A percentile compares a stretch with the other conserved stretches of the same genome.
phyloP scores from a whole-genome alignment of 202 grass and related monocot species.

The Zizania palustris region DNA sequence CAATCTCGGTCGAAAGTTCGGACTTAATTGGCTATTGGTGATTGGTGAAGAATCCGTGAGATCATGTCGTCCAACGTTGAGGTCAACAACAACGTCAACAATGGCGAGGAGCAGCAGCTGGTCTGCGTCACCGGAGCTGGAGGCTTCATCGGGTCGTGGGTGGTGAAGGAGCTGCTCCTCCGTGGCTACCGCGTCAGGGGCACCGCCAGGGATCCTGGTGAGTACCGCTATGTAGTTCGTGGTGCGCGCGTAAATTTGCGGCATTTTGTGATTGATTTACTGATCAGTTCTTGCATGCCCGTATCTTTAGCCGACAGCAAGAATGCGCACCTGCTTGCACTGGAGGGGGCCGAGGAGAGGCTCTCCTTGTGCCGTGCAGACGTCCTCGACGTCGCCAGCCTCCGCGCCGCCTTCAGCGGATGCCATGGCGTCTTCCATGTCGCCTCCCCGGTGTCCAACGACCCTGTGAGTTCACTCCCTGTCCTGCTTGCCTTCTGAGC shows the following conservation, averaged over 20 bases:
- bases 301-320: conserved; percentile 6
- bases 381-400: conserved; percentile 31
- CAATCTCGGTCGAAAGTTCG: too few species aligned
- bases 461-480: conserved; percentile 31
- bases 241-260: too few species aligned
- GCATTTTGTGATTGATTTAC: too few species aligned
- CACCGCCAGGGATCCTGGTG: conserved; percentile 54
- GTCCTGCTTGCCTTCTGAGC: too few species aligned
- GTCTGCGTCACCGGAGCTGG: conserved; percentile 64
- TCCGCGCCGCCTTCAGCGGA: conserved; percentile 50
- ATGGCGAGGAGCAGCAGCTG: conserved; percentile 23
- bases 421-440: conserved; percentile 62
- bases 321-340: conserved; percentile 48
- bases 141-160: conserved; percentile 66
- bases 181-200: conserved; percentile 59
- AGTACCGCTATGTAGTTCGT: background rate
- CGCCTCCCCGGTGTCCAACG: conserved; percentile 58
- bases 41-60: too few species aligned
- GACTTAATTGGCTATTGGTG: too few species aligned
- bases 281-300: too few species aligned
- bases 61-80: background rate
- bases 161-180: conserved; percentile 54
- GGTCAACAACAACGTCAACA: background rate
- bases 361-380: conserved; percentile 50
- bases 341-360: conserved; percentile 48